These are phyloP conservation scores for Cutaneotrichosporon mucoides DNA, from an alignment of 1,284 basidiomycete genomes.

Conservation along the genomic window DNA sequence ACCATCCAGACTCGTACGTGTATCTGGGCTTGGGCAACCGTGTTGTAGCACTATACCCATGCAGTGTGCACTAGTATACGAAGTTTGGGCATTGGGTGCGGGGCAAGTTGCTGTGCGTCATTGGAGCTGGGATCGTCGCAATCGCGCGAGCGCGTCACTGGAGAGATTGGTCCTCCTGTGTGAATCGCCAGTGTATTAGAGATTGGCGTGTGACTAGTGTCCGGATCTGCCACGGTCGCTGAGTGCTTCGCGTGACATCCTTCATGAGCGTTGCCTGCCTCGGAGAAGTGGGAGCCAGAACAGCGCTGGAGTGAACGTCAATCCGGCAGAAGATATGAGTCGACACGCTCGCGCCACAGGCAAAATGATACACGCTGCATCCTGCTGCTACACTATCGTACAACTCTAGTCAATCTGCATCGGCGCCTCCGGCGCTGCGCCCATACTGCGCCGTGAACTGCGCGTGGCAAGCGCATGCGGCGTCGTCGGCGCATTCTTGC, in stretches of 20 bases:
- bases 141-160: no score
- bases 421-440: slow-evolving; percentile 7
- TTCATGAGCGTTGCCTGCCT: background rate
- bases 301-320: no score
- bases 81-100: no score
- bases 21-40: background rate
- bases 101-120: no score
- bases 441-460: slow-evolving; percentile 24
- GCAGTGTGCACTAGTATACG: background rate
- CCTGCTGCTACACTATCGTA: background rate
- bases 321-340: no score
- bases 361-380: background rate
- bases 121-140: no score
- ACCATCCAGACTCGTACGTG: no score
- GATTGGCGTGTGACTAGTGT: no score
- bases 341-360: background rate
- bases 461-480: slow-evolving; percentile 33
- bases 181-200: no score
- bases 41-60: slow-evolving; percentile 5
- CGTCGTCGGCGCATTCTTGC: slow-evolving; percentile 29
- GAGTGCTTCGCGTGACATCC: background rate
- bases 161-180: no score
- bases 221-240: background rate
- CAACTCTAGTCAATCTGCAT: slow-evolving; percentile 13
- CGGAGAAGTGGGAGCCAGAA: no score